Evolutionary conservation across 2,329 filamentous ascomycete genomes (phyloP).

Genomic region (Pseudomassariella vexata): DNA sequence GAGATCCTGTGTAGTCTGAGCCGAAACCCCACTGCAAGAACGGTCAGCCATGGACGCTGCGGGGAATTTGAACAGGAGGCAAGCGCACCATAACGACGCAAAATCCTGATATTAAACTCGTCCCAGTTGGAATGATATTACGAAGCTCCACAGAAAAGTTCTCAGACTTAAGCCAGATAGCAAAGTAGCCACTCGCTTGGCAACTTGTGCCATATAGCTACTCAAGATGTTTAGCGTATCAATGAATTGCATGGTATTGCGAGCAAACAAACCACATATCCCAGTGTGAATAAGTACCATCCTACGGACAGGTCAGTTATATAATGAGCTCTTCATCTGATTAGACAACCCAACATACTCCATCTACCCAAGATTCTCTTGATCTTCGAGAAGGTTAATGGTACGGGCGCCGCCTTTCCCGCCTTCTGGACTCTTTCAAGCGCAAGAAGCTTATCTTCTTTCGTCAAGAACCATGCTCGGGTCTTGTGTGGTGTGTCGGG

Average conservation of each 20-base stretch:
- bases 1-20: slow-evolving; percentile 4
- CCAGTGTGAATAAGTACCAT: slow-evolving; percentile 3
- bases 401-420: slow-evolving; percentile 2
- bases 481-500: slow-evolving; percentile 6
- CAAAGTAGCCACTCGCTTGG: slow-evolving; percentile 2
- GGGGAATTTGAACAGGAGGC: background rate
- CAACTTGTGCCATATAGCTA: slow-evolving; percentile 4
- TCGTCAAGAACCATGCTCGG: slow-evolving; percentile 1
- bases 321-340: background rate
- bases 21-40: slow-evolving; percentile 4
- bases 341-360: slow-evolving; percentile 1
- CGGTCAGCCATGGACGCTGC: background rate
- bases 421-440: slow-evolving; percentile 1
- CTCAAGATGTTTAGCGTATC: background rate
- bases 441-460: slow-evolving; percentile 1
- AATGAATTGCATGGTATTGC: background rate
- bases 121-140: slow-evolving; percentile 5
- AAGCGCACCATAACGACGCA: slow-evolving; percentile 2
- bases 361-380: background rate
- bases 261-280: slow-evolving; percentile 2
- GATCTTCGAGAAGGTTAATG: background rate
- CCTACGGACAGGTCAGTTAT: background rate
- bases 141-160: slow-evolving; percentile 1
- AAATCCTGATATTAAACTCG: slow-evolving; percentile 3
- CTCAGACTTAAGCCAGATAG: slow-evolving; percentile 6